Percentiles rank a stretch among this genome's conserved stretches.
Evolutionary conservation across 2,329 filamentous ascomycete species (phyloP).

Genomic region (Reticulascus tulasneorum): DNA sequence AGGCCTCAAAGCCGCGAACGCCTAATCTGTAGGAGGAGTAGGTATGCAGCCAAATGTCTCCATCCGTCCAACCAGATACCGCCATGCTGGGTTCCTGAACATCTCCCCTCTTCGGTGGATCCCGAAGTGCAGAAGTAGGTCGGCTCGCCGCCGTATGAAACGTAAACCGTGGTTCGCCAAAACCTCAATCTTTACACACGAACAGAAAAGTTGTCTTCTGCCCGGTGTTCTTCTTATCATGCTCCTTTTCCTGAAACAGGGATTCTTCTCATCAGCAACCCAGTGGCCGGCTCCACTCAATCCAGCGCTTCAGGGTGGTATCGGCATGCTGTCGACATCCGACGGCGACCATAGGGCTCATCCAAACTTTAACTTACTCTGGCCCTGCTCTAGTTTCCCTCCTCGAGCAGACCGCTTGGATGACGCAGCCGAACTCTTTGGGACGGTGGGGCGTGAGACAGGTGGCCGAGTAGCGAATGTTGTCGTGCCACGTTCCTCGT

Average conservation of each 20-base stretch:
- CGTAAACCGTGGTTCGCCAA: too few relatives aligned
- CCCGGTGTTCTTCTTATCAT: too few relatives aligned
- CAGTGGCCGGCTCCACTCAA: conserved; percentile 11
- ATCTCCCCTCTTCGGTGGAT: neutral
- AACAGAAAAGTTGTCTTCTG: too few relatives aligned
- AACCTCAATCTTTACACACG: too few relatives aligned
- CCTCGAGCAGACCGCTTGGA: conserved; percentile 31
- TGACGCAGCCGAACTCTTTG: conserved; percentile 29
- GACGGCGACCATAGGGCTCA: conserved; percentile 31
- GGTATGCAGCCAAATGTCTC: neutral
- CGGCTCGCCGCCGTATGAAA: too few relatives aligned
- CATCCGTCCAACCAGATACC: neutral
- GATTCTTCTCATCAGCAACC: conserved; percentile 6
- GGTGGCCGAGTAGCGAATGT: conserved; percentile 36
- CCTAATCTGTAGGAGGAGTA: neutral
- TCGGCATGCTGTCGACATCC: too few relatives aligned
- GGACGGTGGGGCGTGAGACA: conserved; percentile 24
- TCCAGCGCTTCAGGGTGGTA: conserved; percentile 6
- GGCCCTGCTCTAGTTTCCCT: conserved; percentile 49
- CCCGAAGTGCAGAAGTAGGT: neutral
- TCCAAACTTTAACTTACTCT: conserved; percentile 58
- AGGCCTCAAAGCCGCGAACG: neutral
- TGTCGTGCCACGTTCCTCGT: conserved; percentile 50
- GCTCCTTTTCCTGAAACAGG: too few relatives aligned
- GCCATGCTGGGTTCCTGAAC: neutral